Conservation (phyloP, 345 rosid genomes). For the Aquilaria yunnanensis region DNA sequence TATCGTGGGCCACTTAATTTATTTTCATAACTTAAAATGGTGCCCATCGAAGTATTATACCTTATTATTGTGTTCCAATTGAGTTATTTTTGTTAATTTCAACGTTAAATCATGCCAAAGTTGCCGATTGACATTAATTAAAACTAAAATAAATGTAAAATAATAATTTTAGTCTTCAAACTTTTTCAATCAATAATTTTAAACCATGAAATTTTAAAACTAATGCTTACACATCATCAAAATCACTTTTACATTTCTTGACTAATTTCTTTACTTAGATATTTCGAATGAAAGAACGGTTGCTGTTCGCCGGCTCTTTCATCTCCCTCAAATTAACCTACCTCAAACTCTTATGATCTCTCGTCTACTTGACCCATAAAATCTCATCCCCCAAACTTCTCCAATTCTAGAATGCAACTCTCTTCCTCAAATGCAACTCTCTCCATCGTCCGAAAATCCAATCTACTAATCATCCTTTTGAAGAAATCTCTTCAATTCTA, state of each 20-base stretch:
- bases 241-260: background rate
- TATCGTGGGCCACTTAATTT: no score
- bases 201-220: no score
- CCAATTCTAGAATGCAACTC: no score
- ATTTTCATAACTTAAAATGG: no score
- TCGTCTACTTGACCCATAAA: slow-evolving; percentile 50
- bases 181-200: no score
- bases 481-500: slow-evolving; percentile 48
- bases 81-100: no score
- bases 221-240: background rate
- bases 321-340: slow-evolving; percentile 51
- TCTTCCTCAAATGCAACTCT: slow-evolving; percentile 41
- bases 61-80: no score
- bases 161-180: no score
- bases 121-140: no score
- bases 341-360: slow-evolving; percentile 43
- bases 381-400: slow-evolving; percentile 47
- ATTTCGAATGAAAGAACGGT: slow-evolving; percentile 64
- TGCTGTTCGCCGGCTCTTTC: slow-evolving; percentile 55
- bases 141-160: no score
- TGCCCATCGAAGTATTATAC: no score
- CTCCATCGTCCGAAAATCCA: slow-evolving; percentile 46
- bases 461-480: slow-evolving; percentile 58
- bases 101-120: no score
- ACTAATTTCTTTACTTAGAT: slow-evolving; percentile 26